Percentiles rank a stretch among this genome's conserved stretches.
phyloP scores from a whole-genome alignment of 2,329 filamentous ascomycete genomes.

The Penicillium sp. region DNA sequence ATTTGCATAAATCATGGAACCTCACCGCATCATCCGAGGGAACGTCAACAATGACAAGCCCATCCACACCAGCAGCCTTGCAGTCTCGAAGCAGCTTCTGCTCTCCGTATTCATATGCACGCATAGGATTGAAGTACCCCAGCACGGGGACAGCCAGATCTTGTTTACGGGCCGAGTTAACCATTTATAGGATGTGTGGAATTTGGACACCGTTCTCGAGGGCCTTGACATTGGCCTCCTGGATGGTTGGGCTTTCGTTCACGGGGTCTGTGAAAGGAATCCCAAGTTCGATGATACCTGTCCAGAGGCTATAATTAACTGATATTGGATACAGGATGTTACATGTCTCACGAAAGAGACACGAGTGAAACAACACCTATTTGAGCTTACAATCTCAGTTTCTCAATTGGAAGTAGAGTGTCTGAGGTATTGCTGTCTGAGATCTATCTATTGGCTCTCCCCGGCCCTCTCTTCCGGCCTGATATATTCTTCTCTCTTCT shows the following conservation, averaged over 20 bases:
- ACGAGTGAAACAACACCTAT: conserved; percentile 26
- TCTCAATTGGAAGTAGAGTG: neutral
- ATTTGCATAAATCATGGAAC: conserved; percentile 80
- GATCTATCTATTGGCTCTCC: neutral
- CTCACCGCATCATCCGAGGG: conserved; percentile 31
- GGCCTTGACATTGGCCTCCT: conserved; percentile 83
- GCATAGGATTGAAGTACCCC: conserved; percentile 93
- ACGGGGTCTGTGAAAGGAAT: conserved; percentile 96
- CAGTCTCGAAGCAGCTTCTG: conserved; percentile 78
- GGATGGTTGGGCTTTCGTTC: conserved; percentile 91
- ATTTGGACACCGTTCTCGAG: conserved; percentile 84
- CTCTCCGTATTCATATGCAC: conserved; percentile 76
- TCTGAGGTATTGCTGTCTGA: neutral
- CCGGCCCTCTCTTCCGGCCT: neutral
- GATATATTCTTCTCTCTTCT: neutral
- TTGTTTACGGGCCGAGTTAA: conserved; percentile 69
- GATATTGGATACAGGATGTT: neutral
- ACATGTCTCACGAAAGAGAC: neutral
- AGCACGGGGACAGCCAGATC: conserved; percentile 79
- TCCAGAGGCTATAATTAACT: neutral
- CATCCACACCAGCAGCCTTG: conserved; percentile 47
- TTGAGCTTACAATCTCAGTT: neutral
- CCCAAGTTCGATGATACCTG: conserved; percentile 90
- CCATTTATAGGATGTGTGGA: conserved; percentile 72
- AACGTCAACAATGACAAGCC: conserved; percentile 19